Base-by-base conservation (phyloP, 805 yeast species). In the Metschnikowia borealis region DNA sequence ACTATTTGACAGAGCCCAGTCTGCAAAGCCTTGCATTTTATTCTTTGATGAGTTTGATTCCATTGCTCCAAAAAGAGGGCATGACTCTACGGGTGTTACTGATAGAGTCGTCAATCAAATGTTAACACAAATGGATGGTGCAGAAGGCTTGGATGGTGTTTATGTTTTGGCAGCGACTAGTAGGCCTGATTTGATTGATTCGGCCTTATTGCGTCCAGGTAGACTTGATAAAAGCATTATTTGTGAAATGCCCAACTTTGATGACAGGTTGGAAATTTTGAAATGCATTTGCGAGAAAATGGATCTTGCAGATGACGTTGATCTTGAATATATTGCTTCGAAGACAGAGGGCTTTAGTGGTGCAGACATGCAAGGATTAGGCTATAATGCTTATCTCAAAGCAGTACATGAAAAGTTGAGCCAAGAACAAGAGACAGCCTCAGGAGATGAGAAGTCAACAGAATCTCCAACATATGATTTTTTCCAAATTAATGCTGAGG, bases 101-200 rank as follows among this genome's bases (percentile, higher is more conserved):
- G 99, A 94, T 65, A 79, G 99, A 59, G 97, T 94, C 38, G 99
- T 94, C 23, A 94, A 94, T 68, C 99, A 94, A 64, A 81, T 94
- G 82, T 78, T 94, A 60, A 94, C 99, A 0, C 97, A 94, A 65
- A 91, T 94, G 96, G 99, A 94, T 67, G 99, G 99, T 71, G 98
- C 98, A 0, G 98, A 94, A 66, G 97, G 98, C 0, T 73, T 91
- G 29, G 97, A 91, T 60, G 97, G 98, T 3, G 98, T 94, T 2
- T 92, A 94, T 64, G 96, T 94, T 0, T 74, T 94, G 23, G 98
- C 98, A 0, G 99, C 98, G 1, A 94, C 98, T 0, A 84, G 94
- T 59, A 78, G 99, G 60, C 99, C 99, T 0, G 99, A 94, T 62
- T 76, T 94, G 58, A 91, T 94, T 56, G 99, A 94, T 65, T 85